Base-by-base conservation (phyloP, 768 basidiomycete genomes). In the Termitomyces sp. region DNA sequence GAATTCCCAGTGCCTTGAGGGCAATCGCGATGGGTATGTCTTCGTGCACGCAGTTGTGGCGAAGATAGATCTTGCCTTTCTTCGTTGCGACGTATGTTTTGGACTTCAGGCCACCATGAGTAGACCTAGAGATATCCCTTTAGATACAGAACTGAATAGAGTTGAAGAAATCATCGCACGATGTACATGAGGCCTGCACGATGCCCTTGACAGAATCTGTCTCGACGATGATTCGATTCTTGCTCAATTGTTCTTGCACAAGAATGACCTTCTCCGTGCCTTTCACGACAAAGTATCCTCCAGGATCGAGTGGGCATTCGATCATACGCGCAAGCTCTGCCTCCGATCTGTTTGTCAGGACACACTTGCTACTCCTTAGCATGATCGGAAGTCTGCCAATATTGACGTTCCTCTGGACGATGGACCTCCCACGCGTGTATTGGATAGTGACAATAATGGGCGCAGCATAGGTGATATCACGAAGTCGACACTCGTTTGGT, bases 211-310 rank as follows among this genome's bases (percentile, higher is more conserved):
- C 87, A 22, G 82, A 76, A 74, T 98, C 97, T 7, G 89, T 91
- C 78, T 98, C 97, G 63, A 99, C 97, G 66, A 99, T 98, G 71
- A 99, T 99, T 45, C 97, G 86, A 74, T 99, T 98, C 82, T 98
- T 98, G 82, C 93, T 96, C 70, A 98, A 76, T 76, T 99, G 97
- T 72, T 98, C 97, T 74, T 99, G 97, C 7, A 99, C 96, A 63
- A 99, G 80, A 66, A 99, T 99, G 68, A 99, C 97, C 77, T 98
- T 99, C 76, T 99, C 96, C 46, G 96, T 99, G 40, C 96, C 96
- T 75, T 96, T 98, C 55, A 99, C 97, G 61, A 99, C 90, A 74
- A 99, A 99, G 73, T 98, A 98, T 4, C 97, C 97, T n/a, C 97
- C 97, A 12, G 97, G 96, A 77, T 99, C 97, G 61, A 98, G 81